Conservation (phyloP, 345 rosid genomes). For the Iberis pinnata region DNA sequence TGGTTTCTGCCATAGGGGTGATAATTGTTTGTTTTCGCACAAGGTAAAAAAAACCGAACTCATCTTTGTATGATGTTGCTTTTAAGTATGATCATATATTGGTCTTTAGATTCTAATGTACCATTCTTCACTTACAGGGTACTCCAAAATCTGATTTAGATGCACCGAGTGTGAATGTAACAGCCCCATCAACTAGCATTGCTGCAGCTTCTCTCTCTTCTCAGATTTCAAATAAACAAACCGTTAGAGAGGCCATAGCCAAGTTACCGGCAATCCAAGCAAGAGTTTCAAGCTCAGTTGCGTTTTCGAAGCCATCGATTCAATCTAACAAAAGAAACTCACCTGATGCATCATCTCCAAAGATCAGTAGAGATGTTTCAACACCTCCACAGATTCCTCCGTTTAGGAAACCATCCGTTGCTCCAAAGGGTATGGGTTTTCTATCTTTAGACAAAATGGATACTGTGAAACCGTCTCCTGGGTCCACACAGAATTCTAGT, state of each 20-base stretch:
- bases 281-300: constrained; percentile 20
- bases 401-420: constrained; percentile 16
- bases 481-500: background rate
- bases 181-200: constrained; percentile 16
- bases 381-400: constrained; percentile 23
- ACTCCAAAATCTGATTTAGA: constrained; percentile 24
- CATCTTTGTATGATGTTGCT: background rate
- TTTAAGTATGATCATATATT: background rate
- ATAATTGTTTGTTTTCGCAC: constrained; percentile 76
- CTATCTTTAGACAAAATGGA: constrained; percentile 51
- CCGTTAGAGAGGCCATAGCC: constrained; percentile 26
- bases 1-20: constrained; percentile 70
- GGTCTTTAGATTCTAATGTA: constrained; percentile 7
- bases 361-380: constrained; percentile 17
- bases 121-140: constrained; percentile 19
- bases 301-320: constrained; percentile 18
- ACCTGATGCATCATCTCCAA: constrained; percentile 21
- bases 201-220: constrained; percentile 15
- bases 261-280: constrained; percentile 21
- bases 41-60: constrained; percentile 41
- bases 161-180: constrained; percentile 10
- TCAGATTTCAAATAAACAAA: constrained; percentile 22
- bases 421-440: constrained; percentile 37
- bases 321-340: constrained; percentile 16
- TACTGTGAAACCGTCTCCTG: constrained; percentile 16